phyloP scores from a whole-genome alignment of 2,329 filamentous ascomycete species.

The Sporothrix protearum region DNA sequence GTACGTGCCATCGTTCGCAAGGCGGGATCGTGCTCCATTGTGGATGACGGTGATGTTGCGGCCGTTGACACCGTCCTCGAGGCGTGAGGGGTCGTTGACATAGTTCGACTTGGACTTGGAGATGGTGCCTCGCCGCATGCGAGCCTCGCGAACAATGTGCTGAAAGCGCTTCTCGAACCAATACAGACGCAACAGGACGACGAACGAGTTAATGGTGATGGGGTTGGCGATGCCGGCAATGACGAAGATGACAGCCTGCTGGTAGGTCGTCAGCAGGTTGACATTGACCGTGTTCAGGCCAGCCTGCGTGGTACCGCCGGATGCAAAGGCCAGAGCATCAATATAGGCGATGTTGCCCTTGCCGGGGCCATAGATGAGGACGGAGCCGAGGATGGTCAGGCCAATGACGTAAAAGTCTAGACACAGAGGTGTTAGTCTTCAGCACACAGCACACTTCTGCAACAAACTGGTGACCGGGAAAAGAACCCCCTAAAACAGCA shows the following conservation, averaged over 20 bases:
- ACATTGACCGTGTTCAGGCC: slow-evolving; percentile 79
- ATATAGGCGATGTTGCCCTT: slow-evolving; percentile 67
- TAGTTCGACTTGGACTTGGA: slow-evolving; percentile 57
- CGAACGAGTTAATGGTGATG: slow-evolving; percentile 76
- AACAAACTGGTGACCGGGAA: not conserved
- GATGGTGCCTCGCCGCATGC: slow-evolving; percentile 61
- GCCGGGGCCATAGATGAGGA: slow-evolving; percentile 65
- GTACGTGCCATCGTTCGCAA: slow-evolving; percentile 60
- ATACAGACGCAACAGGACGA: slow-evolving; percentile 89
- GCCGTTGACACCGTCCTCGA: slow-evolving; percentile 62
- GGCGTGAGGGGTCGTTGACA: slow-evolving; percentile 43
- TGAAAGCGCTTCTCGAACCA: slow-evolving; percentile 99
- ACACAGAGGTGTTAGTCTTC: not conserved
- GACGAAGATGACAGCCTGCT: slow-evolving; percentile 70
- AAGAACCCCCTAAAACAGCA: not conserved
- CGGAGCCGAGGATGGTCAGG: slow-evolving; percentile 67
- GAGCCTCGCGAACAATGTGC: slow-evolving; percentile 71
- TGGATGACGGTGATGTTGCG: slow-evolving; percentile 65
- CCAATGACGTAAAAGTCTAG: slow-evolving; percentile 66
- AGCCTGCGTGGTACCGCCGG: slow-evolving; percentile 83
- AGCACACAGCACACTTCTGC: not conserved
- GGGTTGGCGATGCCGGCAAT: slow-evolving; percentile 73
- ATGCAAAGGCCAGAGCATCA: slow-evolving; percentile 85
- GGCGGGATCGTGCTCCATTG: slow-evolving; percentile 50
- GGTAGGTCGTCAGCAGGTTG: slow-evolving; percentile 65